phyloP scores from a whole-genome alignment of 495 filamentous ascomycete species.

The Daldinia bambusicola region DNA sequence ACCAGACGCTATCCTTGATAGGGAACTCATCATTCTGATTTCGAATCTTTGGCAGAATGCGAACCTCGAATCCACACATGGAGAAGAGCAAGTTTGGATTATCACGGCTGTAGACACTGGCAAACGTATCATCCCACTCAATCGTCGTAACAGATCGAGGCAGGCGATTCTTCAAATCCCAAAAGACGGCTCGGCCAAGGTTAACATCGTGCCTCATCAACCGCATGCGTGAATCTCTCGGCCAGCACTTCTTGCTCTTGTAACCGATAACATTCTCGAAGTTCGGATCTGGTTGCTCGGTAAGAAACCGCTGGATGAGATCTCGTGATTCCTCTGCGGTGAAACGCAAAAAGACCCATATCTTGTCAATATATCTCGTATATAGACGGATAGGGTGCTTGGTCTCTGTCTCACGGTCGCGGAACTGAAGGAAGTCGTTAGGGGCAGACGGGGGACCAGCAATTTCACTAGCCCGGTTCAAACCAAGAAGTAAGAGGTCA shows the following conservation, averaged over 20 bases:
- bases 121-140: slow-evolving; percentile 99
- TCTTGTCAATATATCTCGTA: slow-evolving; percentile 96
- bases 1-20: slow-evolving; percentile 98
- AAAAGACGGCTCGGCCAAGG: slow-evolving; percentile 96
- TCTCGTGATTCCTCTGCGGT: slow-evolving; percentile 93
- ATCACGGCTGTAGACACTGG: slow-evolving; percentile 98
- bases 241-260: slow-evolving; percentile 99
- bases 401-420: slow-evolving; percentile 87
- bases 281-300: slow-evolving; percentile 98
- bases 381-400: slow-evolving; percentile 96
- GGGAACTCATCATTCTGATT: slow-evolving; percentile 97
- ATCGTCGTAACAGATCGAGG: slow-evolving; percentile 95
- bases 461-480: slow-evolving; percentile 96
- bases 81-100: slow-evolving; percentile 98
- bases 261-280: slow-evolving; percentile 99
- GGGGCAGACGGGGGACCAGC: slow-evolving; percentile 95
- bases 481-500: slow-evolving; percentile 89
- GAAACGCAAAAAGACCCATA: slow-evolving; percentile 98
- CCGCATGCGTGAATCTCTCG: slow-evolving; percentile 95
- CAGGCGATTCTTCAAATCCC: slow-evolving; percentile 97
- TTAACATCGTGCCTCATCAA: slow-evolving; percentile 99
- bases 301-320: slow-evolving; percentile 96
- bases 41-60: slow-evolving; percentile 94
- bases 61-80: slow-evolving; percentile 98
- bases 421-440: slow-evolving; percentile 98